Evolutionary conservation across 106 monocot genomes (phyloP).

Genomic region (Amphibolis antarctica): DNA sequence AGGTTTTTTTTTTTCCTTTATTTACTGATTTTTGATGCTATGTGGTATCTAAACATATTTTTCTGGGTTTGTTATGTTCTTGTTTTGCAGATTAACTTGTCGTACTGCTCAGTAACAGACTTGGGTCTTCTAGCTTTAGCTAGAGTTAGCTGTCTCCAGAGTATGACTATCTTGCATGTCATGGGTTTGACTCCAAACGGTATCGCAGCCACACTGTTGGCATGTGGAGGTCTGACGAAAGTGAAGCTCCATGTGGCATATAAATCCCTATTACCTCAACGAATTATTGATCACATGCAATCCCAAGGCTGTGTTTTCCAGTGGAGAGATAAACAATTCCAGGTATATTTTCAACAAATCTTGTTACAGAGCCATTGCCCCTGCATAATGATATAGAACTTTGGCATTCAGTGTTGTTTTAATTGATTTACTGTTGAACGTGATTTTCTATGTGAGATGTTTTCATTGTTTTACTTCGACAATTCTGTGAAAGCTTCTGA

Average conservation of each 20-base stretch:
- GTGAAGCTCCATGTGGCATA: slow-evolving; percentile 60
- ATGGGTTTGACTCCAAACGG: slow-evolving; percentile 41
- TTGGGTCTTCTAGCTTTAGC: slow-evolving; percentile 57
- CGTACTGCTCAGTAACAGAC: slow-evolving; percentile 69
- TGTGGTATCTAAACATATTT: neutral
- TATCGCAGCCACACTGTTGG: slow-evolving; percentile 39
- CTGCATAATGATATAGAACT: neutral
- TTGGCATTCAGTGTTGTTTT: too few relatives aligned
- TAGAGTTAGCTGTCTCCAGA: slow-evolving; percentile 48
- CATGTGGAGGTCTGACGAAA: slow-evolving; percentile 48
- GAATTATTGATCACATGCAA: slow-evolving; percentile 37
- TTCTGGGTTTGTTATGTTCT: neutral
- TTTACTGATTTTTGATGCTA: too few relatives aligned
- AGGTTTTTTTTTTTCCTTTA: slow-evolving; percentile 30
- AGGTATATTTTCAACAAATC: slow-evolving; percentile 21
- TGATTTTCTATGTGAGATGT: too few relatives aligned
- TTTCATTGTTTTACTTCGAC: too few relatives aligned
- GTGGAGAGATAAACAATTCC: slow-evolving; percentile 62
- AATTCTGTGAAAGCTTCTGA: too few relatives aligned
- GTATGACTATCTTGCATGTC: slow-evolving; percentile 52
- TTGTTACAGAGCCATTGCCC: neutral
- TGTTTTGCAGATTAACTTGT: slow-evolving; percentile 60
- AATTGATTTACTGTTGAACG: too few relatives aligned
- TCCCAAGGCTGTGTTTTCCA: slow-evolving; percentile 57
- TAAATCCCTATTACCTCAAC: slow-evolving; percentile 35